Evolutionary conservation across 441 rosid species (phyloP), one percentile per base, ranked within the genome.

Genomic region (Populus hybrid): DNA sequence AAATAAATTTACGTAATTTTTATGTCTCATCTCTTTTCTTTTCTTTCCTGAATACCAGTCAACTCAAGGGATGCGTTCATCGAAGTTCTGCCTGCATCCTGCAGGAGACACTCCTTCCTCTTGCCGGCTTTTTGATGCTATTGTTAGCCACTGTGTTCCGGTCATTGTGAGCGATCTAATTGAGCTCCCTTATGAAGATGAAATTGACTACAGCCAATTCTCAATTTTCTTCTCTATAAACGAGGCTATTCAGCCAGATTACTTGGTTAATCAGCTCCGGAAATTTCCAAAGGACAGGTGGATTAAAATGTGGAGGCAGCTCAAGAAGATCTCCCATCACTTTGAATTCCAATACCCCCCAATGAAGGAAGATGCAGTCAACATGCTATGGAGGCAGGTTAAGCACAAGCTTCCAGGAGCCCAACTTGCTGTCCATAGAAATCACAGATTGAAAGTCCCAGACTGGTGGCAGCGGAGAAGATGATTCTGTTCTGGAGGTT

Each of bases 101-200:
- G 98, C 94, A 5, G 99, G 99, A 72, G 99, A 95, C 75, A 93
- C 99, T 11, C 98, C 99, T 67, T 96, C 99, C 42, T 96, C 99
- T 30, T 92, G 97, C 83, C 91, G 98, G 26, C 84, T 94, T n/a
- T 96, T 94, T 70, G 98, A 96, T 73, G 99, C 98, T 20, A 92
- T 96, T 64, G 94, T 89, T 74, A 94, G 98, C 83, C 97, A 94
- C 83, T 95, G 98, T 78, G 85, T 96, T 61, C 99, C 99, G 0
- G 94, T 94, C 69, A 91, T 96, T 67, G 89, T 96, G 79, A 94
- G 98, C 23, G 92, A 96, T 80, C 86, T 76, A 70, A 89, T 96
- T 12, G 99, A 96, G 91, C 92, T 96, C 36, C 98, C 99, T 0
- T 96, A 83, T 69, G 99, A 96, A 87, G 97, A 93, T 77, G 97